Conservation (phyloP, 2,329 filamentous ascomycete species). For the Westerdykella aurantiaca region DNA sequence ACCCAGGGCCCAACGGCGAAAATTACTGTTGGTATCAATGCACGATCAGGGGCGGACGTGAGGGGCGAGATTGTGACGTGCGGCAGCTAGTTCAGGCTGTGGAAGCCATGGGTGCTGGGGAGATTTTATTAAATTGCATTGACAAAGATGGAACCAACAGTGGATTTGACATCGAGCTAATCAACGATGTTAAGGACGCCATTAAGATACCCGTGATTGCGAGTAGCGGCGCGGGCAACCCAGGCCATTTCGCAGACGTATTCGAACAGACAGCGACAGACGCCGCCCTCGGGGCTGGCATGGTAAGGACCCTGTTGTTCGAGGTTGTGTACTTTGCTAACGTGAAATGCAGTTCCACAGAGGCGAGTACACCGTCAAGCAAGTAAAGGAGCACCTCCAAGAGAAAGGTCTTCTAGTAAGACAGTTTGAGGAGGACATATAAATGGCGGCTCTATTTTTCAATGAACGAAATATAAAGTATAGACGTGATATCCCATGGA, state of each 20-base stretch:
- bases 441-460: background rate
- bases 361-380: constrained; percentile 86
- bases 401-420: constrained; percentile 71
- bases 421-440: constrained; percentile 59
- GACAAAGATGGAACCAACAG: constrained; percentile 93
- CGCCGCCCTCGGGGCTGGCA: constrained; percentile 89
- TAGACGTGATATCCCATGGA: background rate
- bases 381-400: constrained; percentile 81
- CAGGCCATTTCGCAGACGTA: constrained; percentile 83
- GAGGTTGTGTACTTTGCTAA: constrained; percentile 8
- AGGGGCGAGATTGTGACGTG: constrained; percentile 90
- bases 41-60: constrained; percentile 90
- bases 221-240: constrained; percentile 83
- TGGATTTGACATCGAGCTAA: constrained; percentile 90
- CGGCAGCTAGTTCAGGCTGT: constrained; percentile 82
- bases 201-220: constrained; percentile 93
- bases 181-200: constrained; percentile 78
- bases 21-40: constrained; percentile 93
- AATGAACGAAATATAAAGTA: background rate
- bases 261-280: constrained; percentile 82
- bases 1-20: constrained; percentile 69
- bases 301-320: constrained; percentile 49
- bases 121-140: constrained; percentile 95
- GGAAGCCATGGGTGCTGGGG: constrained; percentile 90
- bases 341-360: constrained; percentile 66